Conservation (phyloP, 1,284 basidiomycete genomes). For the Phlebopus sp. region DNA sequence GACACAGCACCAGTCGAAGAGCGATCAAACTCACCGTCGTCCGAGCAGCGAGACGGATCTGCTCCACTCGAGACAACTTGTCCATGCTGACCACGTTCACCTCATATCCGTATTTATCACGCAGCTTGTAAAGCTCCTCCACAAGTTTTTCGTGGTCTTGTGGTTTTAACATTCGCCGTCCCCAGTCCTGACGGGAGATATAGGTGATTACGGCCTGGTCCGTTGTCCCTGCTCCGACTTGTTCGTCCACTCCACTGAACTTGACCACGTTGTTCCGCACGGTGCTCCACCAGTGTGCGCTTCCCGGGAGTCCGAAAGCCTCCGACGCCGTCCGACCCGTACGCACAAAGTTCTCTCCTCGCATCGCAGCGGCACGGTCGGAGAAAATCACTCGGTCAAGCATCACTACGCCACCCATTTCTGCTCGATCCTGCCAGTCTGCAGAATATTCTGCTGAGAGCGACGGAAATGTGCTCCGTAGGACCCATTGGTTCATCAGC, state of each 20-base stretch:
- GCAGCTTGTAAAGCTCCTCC: conserved; percentile 57
- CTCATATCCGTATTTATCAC: conserved; percentile 75
- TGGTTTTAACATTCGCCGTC: conserved; percentile 67
- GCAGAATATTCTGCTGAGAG: conserved; percentile 70
- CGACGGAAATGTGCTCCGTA: conserved; percentile 74
- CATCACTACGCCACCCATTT: conserved; percentile 68
- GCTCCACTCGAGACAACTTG: conserved; percentile 72
- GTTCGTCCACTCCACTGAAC: conserved; percentile 57
- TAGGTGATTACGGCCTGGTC: conserved; percentile 77
- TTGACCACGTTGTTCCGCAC: conserved; percentile 70
- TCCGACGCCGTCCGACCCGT: conserved; percentile 76
- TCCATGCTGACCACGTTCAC: conserved; percentile 85
- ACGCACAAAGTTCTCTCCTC: conserved; percentile 60
- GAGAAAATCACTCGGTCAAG: conserved; percentile 81
- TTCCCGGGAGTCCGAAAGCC: conserved; percentile 70
- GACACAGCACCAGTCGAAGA: background rate
- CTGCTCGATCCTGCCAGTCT: conserved; percentile 77
- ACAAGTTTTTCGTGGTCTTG: conserved; percentile 68
- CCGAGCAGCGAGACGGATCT: conserved; percentile 71
- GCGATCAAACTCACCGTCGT: conserved; percentile 64
- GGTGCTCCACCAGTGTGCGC: conserved; percentile 78
- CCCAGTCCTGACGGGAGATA: conserved; percentile 83
- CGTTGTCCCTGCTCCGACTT: conserved; percentile 37
- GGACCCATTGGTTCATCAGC: conserved; percentile 77
- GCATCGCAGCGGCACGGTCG: conserved; percentile 80